phyloP scores from a whole-genome alignment of 1,284 basidiomycete species.

The Cryptococcus sp. region DNA sequence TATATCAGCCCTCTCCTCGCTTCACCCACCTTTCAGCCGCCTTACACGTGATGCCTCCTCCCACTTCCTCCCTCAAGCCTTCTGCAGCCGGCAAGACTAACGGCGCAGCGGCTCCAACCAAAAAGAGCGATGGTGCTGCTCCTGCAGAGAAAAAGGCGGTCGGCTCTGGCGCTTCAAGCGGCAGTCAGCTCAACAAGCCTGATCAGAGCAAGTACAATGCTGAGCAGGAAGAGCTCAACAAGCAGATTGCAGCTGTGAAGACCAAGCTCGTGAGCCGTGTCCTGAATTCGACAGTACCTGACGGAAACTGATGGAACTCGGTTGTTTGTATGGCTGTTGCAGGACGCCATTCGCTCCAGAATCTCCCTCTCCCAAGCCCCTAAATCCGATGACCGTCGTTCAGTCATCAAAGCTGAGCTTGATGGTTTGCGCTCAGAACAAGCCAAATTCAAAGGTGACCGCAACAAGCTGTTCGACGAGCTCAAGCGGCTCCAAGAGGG shows the following conservation, averaged over 20 bases:
- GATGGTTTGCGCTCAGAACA: slow-evolving; percentile 79
- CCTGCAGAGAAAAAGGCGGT: slow-evolving; percentile 53
- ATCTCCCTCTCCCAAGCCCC: slow-evolving; percentile 65
- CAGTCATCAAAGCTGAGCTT: slow-evolving; percentile 76
- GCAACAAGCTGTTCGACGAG: slow-evolving; percentile 78
- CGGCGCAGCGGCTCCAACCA: slow-evolving; percentile 15
- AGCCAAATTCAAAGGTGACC: slow-evolving; percentile 69
- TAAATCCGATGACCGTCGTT: slow-evolving; percentile 61
- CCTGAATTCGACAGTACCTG: not conserved
- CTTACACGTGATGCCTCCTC: slow-evolving; percentile 46
- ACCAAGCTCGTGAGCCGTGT: slow-evolving; percentile 68
- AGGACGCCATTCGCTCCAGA: slow-evolving; percentile 79
- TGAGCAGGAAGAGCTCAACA: slow-evolving; percentile 79
- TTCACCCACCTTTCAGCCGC: not conserved
- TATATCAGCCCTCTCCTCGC: not conserved
- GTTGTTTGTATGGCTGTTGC: slow-evolving; percentile 9
- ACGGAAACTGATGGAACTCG: not conserved
- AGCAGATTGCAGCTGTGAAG: slow-evolving; percentile 79
- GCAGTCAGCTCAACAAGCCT: slow-evolving; percentile 59
- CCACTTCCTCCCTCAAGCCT: slow-evolving; percentile 49
- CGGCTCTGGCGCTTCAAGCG: slow-evolving; percentile 29
- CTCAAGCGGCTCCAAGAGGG: slow-evolving; percentile 78
- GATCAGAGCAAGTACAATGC: slow-evolving; percentile 77
- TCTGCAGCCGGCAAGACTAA: slow-evolving; percentile 25
- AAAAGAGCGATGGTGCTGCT: slow-evolving; percentile 51